A percentile compares a stretch with the other conserved stretches of the same genome.
Evolutionary conservation across 495 filamentous ascomycete species (phyloP).

Genomic region (Xylaria venustula): DNA sequence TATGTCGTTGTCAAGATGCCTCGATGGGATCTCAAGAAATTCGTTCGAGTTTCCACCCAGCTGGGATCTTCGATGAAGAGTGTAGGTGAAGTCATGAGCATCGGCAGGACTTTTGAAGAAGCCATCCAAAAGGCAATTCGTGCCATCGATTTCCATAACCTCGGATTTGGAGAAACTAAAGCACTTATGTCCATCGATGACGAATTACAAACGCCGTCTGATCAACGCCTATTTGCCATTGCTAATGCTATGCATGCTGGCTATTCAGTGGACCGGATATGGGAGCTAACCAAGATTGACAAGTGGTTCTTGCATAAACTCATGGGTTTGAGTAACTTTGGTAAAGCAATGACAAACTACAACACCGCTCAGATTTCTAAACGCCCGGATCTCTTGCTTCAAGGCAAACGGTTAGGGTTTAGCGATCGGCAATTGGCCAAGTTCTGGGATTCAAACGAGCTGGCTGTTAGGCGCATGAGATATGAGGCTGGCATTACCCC

Average conservation of each 20-base stretch:
- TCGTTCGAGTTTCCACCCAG: constrained; percentile 90
- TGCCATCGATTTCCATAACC: constrained; percentile 89
- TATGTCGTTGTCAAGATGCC: constrained; percentile 99
- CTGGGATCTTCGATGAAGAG: constrained; percentile 99
- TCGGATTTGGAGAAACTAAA: constrained; percentile 87
- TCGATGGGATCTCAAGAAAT: constrained; percentile 98
- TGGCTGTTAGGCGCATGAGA: constrained; percentile 77
- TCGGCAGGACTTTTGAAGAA: constrained; percentile 95
- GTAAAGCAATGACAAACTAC: constrained; percentile 69
- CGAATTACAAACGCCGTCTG: constrained; percentile 94
- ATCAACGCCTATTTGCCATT: constrained; percentile 95
- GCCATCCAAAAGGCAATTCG: constrained; percentile 98
- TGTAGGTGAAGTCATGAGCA: constrained; percentile 98
- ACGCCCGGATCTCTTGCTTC: constrained; percentile 57
- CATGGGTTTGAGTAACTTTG: constrained; percentile 87
- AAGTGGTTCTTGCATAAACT: constrained; percentile 94
- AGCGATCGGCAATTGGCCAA: constrained; percentile 90
- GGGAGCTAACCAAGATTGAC: constrained; percentile 96
- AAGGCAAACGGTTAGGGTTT: constrained; percentile 92
- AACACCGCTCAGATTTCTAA: constrained; percentile 65
- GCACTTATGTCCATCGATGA: constrained; percentile 95
- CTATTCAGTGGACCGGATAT: constrained; percentile 93
- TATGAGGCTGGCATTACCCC: constrained; percentile 83
- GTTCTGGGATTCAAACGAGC: constrained; percentile 90
- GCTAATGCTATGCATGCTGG: constrained; percentile 95